phyloP scores from a whole-genome alignment of 305 asterid genomes.

The Euphrasia arctica region DNA sequence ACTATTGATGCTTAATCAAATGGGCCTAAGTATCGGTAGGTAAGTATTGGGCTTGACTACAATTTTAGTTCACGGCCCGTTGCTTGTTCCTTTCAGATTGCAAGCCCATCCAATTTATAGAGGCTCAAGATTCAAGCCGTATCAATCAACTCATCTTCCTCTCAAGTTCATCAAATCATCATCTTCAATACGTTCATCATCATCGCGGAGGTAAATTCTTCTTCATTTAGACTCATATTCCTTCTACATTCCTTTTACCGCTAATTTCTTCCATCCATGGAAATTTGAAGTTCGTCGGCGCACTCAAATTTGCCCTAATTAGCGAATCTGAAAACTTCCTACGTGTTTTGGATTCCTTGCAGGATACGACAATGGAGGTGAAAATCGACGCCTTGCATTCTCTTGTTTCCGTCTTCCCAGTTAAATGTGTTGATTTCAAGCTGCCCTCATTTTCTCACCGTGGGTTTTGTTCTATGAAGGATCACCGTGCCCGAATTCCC shows the following conservation, averaged over 20 bases:
- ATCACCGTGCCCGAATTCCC: constrained; percentile 26
- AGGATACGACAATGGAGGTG: neutral
- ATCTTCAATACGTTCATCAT: neutral
- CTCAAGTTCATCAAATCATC: neutral
- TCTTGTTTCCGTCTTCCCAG: too few species aligned
- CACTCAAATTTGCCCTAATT: neutral
- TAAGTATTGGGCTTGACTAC: too few species aligned
- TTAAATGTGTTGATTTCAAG: neutral
- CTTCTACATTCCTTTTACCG: neutral
- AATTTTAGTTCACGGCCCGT: too few species aligned
- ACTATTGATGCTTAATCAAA: too few species aligned
- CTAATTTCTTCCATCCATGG: neutral
- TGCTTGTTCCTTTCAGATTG: too few species aligned
- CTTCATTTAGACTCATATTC: neutral
- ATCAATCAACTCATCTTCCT: neutral
- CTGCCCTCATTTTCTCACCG: constrained; percentile 17
- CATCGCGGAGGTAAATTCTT: neutral
- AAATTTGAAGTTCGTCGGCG: neutral
- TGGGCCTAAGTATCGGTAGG: too few species aligned
- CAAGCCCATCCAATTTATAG: too few species aligned
- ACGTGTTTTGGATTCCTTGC: neutral
- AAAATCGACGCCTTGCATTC: neutral
- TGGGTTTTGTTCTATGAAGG: constrained; percentile 27
- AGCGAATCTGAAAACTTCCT: neutral
- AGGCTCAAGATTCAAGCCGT: neutral